phyloP scores from a whole-genome alignment of 2,329 filamentous ascomycete species.

The Stagonosporopsis cucurbitacearum region DNA sequence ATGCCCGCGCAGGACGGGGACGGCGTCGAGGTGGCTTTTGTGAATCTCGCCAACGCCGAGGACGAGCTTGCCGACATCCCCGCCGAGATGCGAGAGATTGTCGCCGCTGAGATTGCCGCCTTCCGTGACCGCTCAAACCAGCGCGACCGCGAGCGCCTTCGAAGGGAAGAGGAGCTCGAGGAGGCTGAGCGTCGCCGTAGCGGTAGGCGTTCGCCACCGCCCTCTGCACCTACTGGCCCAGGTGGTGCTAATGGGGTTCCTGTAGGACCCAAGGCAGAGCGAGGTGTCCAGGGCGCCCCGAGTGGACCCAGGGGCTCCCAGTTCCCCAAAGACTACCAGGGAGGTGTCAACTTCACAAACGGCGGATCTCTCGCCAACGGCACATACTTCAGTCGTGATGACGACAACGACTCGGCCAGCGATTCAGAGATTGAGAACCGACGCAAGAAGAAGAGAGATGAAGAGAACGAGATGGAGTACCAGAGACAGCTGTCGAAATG shows the following conservation, averaged over 20 bases:
- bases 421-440: conserved; percentile 84
- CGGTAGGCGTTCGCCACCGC: conserved; percentile 72
- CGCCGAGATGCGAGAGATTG: conserved; percentile 92
- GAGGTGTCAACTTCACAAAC: conserved; percentile 82
- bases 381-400: conserved; percentile 66
- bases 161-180: conserved; percentile 90
- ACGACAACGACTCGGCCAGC: conserved; percentile 85
- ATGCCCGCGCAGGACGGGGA: conserved; percentile 59
- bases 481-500: conserved; percentile 87
- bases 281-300: conserved; percentile 75
- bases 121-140: conserved; percentile 92
- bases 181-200: conserved; percentile 80
- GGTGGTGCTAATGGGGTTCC: conserved; percentile 76
- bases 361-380: conserved; percentile 71
- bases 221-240: conserved; percentile 65
- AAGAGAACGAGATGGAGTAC: conserved; percentile 81
- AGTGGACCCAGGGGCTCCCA: conserved; percentile 72
- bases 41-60: conserved; percentile 74
- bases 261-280: conserved; percentile 69
- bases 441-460: conserved; percentile 71
- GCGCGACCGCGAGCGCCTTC: conserved; percentile 84
- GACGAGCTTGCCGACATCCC: conserved; percentile 96
- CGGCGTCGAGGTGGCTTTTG: conserved; percentile 85
- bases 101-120: conserved; percentile 90
- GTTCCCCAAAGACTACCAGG: conserved; percentile 74